These are phyloP conservation scores for Recurvomyces mirabilis DNA, from an alignment of 495 filamentous ascomycete species.

Conservation along the genomic window DNA sequence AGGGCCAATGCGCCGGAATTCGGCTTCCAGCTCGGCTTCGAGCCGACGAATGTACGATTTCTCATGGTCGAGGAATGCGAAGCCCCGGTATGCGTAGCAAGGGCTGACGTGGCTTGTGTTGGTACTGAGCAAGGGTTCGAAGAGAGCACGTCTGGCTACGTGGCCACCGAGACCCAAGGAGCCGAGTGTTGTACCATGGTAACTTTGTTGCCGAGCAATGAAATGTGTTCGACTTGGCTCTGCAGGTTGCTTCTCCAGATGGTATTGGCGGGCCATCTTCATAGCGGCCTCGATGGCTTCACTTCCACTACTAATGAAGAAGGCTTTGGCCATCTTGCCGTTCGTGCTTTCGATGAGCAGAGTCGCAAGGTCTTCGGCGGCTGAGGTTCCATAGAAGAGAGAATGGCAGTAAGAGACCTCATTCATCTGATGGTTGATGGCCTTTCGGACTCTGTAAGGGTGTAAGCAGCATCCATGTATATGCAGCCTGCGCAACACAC, in stretches of 20 bases:
- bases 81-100: constrained; percentile 53
- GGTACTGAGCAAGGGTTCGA: constrained; percentile 50
- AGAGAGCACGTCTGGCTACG: constrained; percentile 48
- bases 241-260: constrained; percentile 41
- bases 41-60: constrained; percentile 44
- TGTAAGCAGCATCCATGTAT: no score
- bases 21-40: constrained; percentile 56
- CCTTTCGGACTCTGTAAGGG: constrained; percentile 32
- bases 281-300: constrained; percentile 62
- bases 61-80: constrained; percentile 25
- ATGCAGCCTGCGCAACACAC: no score
- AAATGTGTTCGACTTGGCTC: constrained; percentile 44
- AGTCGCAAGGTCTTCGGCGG: constrained; percentile 24
- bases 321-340: constrained; percentile 33
- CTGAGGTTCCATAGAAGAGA: constrained; percentile 39
- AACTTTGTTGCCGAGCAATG: constrained; percentile 58
- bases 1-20: constrained; percentile 61
- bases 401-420: constrained; percentile 44
- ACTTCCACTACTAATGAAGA: constrained; percentile 41
- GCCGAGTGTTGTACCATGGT: constrained; percentile 65
- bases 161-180: constrained; percentile 55
- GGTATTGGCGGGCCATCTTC: constrained; percentile 56
- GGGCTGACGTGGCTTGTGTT: constrained; percentile 53
- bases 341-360: constrained; percentile 19
- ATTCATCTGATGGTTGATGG: constrained; percentile 40